Evolutionary conservation across 176 grass and related monocot genomes (phyloP), one percentile per base, ranked within the genome.

Genomic region (Tillandsia leiboldiana): DNA sequence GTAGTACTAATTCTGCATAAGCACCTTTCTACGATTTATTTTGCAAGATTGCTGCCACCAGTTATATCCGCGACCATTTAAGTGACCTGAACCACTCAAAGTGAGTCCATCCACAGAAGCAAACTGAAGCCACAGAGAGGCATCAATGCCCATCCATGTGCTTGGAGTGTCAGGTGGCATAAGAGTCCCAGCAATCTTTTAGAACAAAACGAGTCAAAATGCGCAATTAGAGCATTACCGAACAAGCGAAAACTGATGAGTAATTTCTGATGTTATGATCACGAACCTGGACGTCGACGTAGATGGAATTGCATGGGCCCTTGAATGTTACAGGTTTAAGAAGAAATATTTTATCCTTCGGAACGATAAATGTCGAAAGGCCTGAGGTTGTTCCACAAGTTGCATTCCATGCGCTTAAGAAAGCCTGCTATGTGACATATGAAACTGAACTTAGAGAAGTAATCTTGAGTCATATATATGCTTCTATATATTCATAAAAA

Each of bases 41-140:
- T 72, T 83, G 74, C 80, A 83, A 75, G 73, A 77, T 77, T 71
- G 63, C 18, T 50, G 50, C 80, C 80, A 83, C 80, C 80, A 83
- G 58, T 65, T 64, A 51, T 11, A 67, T n/a, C 80, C 80, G 28
- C 57, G 18, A 24, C 80, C 80, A 59, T 83, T 26, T 11, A 77
- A 48, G 1, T 5, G 24, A 67, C 80, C 68, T 12, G 68, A 83
- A 22, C 80, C 80, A 18, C 22, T 18, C 17, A 61, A n/a, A 20
- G 13, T 62, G 8, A 73, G 56, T 23, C 71, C 33, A 50, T 73
- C n/a, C 13, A 73, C 56, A 2, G 71, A 73, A 12, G 20, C 13
- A 28, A 73, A 73, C 12, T 73, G 71, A 62, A 73, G 53, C 71
- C 71, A 73, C 8, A 73, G 54, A 2, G 71, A 73, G 9, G 53